phyloP scores from a whole-genome alignment of 768 basidiomycete species.

The Clavulina sp. region DNA sequence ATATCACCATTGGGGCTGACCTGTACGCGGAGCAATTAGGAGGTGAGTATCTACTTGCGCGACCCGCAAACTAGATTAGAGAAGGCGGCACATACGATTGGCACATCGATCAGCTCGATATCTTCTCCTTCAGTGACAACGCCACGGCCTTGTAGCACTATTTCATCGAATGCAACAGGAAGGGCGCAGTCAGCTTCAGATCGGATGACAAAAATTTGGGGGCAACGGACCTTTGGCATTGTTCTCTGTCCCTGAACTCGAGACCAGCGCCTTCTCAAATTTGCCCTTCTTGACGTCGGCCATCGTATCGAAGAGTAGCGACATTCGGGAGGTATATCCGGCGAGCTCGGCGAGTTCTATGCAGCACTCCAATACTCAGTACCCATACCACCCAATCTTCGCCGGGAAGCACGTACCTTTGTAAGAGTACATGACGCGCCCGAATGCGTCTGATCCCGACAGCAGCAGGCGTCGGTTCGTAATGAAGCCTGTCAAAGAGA shows the following conservation, averaged over 20 bases:
- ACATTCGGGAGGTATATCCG: constrained; percentile 86
- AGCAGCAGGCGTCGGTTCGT: constrained; percentile 84
- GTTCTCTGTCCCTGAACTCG: constrained; percentile 50
- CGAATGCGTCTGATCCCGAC: constrained; percentile 83
- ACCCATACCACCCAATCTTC: neutral
- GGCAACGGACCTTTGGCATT: constrained; percentile 49
- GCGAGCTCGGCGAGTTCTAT: constrained; percentile 81
- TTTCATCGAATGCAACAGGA: constrained; percentile 3
- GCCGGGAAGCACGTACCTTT: constrained; percentile 27
- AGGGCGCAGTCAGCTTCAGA: neutral
- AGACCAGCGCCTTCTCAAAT: constrained; percentile 78
- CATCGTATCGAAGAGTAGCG: constrained; percentile 79
- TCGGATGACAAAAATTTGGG: neutral
- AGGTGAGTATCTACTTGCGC: neutral
- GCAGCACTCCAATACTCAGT: neutral
- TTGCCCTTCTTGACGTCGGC: constrained; percentile 65
- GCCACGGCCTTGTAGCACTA: constrained; percentile 68
- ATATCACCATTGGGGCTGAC: constrained; percentile 91
- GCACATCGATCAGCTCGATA: constrained; percentile 83
- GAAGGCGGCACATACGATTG: constrained; percentile 46
- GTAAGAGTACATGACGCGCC: constrained; percentile 92
- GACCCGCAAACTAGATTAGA: no score
- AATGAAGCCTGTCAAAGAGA: constrained; percentile 52
- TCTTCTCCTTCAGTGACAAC: constrained; percentile 48
- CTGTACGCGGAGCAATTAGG: neutral